Base-by-base conservation (phyloP, 345 rosid species). In the Gossypium anomalum region DNA sequence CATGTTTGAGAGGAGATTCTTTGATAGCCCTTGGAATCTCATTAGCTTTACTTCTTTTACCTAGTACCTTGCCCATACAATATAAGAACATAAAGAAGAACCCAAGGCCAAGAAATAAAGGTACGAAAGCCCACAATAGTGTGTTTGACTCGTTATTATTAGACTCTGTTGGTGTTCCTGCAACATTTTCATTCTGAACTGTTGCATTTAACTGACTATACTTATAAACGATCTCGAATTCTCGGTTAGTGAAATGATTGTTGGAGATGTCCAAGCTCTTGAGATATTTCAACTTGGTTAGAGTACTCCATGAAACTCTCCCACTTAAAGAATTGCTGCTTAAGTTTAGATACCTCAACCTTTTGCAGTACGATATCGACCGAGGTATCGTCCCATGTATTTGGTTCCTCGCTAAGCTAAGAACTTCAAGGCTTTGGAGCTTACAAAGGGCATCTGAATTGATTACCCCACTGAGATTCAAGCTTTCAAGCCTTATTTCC, bases 261-360 rank as follows among this genome's bases (percentile, higher is more conserved):
- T 73, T 75, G 12, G 85, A 84, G 64, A 85, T 79, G 80, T 85
- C 85, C 69, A 85, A 67, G 15, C 72, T 77, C 23, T 23, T 67
- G 14, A 84, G 77, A 61, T 79, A 19, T 34, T 84, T 81, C 82
- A 80, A 74, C 73, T 79, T 77, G 75, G 45, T 64, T n/a, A 86
- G 77, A 65, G 66, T 34, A 34, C 41, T 78, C 56, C 53, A 13
- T 41, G 84, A 79, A 38, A 81, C 14, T 41, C 41, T 82, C 25
- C 89, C 86, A 19, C 79, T 70, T 80, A 87, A 65, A 20, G 62
- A 76, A 76, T 87, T 87, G 78, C 77, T 29, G 75, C 86, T 85
- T 9, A 84, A 72, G 70, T 85, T 83, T 17, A 87, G 74, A 43
- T 77, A 75, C 25, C 62, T 59, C 74, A 87, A 63, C 59, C 49